Base-by-base conservation (phyloP, 257 asterid genomes). In the Voacanga thouarsii region DNA sequence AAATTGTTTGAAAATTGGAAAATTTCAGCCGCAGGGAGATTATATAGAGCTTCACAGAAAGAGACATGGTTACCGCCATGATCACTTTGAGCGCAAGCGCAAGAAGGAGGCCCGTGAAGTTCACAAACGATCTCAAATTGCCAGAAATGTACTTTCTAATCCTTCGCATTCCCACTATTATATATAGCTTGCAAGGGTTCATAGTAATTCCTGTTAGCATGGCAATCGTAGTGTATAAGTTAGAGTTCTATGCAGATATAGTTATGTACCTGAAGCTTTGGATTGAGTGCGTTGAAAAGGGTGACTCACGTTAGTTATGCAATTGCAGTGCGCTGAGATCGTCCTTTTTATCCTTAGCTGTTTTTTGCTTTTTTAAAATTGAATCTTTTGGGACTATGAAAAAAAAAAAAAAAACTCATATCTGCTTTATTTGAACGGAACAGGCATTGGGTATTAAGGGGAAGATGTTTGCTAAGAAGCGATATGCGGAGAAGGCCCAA, bases 91-190 rank as follows among this genome's bases (percentile, higher is more conserved):
- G 87, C 94, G 97, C 73, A 92, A 90, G 49, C 97, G 98, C 65
- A 96, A 93, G 98, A 93, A 88, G 96, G 90, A 93, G 82, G 98
- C 98, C 60, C 97, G 99, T 79, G 97, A 90, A 85, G 97, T 89
- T 87, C 98, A 96, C 85, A 89, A 86, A 89, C 93, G 85, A 75
- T 96, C 99, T 63, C 88, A 86, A 77, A 78, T 80, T 45, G 97
- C 97, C 44, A 98, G 94, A 80, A 88, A 84, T 80, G 99, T 95
- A 11, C 28, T 3, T 15, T 45, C 14, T 60, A 45, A 12, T 43
- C 15, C 43, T 72, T 19, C 4, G 2, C 9, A 24, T 53, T 45
- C 15, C 60, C 15, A 5, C 1, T 55, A 18, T 55, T 0, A 12
- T 9, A 51, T 51, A 2, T 12, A 51, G 56, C 21, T 51, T 12